Percentiles rank a stretch among this genome's conserved stretches.
phyloP scores from a whole-genome alignment of 176 grass and related monocot species.

The Bromus sterilis region DNA sequence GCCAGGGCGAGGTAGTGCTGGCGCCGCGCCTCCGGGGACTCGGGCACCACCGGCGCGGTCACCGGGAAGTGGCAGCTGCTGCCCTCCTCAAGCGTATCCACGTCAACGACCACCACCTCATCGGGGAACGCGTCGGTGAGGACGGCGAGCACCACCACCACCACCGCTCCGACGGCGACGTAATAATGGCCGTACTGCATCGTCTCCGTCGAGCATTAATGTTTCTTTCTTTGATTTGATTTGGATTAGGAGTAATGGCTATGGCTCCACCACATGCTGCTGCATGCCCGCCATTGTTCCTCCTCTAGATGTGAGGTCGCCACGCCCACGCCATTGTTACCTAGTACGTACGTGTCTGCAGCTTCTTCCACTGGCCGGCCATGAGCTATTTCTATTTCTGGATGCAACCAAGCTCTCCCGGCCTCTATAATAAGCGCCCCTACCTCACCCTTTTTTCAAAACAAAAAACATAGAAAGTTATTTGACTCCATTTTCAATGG shows the following conservation, averaged over 20 bases:
- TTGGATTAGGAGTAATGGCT: neutral
- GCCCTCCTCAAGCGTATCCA: neutral
- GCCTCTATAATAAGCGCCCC: neutral
- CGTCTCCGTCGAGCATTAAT: neutral
- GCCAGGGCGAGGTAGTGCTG: conserved; percentile 25
- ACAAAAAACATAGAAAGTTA: no score
- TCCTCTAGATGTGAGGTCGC: neutral
- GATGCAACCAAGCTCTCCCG: neutral
- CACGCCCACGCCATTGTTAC: neutral
- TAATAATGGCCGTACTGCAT: neutral
- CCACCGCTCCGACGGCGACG: neutral
- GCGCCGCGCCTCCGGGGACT: conserved; percentile 19
- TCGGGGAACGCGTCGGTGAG: neutral
- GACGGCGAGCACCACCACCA: neutral
- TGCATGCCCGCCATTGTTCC: neutral
- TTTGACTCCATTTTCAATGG: no score
- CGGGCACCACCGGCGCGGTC: conserved; percentile 13
- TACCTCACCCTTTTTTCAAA: no score
- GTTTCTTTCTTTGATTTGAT: neutral
- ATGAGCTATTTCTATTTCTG: neutral
- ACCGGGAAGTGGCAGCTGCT: conserved; percentile 10
- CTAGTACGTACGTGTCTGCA: neutral
- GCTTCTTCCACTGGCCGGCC: neutral
- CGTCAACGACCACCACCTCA: neutral
- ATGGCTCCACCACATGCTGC: no score